Base-by-base conservation (phyloP, 768 basidiomycete species). In the Russula sp. region DNA sequence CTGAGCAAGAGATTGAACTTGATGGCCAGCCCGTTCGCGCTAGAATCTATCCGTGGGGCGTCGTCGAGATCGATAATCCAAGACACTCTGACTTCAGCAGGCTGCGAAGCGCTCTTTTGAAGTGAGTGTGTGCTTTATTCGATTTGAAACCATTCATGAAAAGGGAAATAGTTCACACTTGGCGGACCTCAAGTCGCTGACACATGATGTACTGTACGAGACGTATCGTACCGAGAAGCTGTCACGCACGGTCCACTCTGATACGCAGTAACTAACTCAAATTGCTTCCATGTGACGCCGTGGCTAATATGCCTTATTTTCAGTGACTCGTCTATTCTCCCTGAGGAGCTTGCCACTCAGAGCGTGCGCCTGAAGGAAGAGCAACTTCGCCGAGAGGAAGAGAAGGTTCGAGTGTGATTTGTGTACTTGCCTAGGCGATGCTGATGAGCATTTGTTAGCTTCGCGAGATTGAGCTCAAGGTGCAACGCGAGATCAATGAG, bases 21-120 rank as follows among this genome's bases (percentile, higher is more conserved):
- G 87, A 92, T 54, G 97, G 95, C 34, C 86, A 94, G 74, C 85
- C 85, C 47, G 86, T 97, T 66, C 88, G 97, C 63, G 96, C 91
- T 43, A 83, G 97, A 67, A 87, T 93, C 71, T 99, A 98, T 75
- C 97, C 97, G 5, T 99, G 97, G 97, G 97, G 97, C 70, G 82
- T 98, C 63, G 97, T 90, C 54, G 95, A 98, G 73, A 95, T 98
- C 64, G 97, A 99, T 79, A 98, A 98, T 75, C 93, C 94, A n/a
- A 90, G 93, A 73, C 97, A 99, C 77, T 97, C 92, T n/a, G 97
- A 99, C 78, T 98, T 98, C 73, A 90, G 89, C 74, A 81, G 93
- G 60, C 83, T 99, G 62, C 80, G 96, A 68, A 89, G 90, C 65
- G 96, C 95, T 45, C 79, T 99, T 58, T 81, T 99, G 69, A 90